Evolutionary conservation across 768 basidiomycete genomes (phyloP), one percentile per base, ranked within the genome.

Genomic region (Tephrocybe sp.): DNA sequence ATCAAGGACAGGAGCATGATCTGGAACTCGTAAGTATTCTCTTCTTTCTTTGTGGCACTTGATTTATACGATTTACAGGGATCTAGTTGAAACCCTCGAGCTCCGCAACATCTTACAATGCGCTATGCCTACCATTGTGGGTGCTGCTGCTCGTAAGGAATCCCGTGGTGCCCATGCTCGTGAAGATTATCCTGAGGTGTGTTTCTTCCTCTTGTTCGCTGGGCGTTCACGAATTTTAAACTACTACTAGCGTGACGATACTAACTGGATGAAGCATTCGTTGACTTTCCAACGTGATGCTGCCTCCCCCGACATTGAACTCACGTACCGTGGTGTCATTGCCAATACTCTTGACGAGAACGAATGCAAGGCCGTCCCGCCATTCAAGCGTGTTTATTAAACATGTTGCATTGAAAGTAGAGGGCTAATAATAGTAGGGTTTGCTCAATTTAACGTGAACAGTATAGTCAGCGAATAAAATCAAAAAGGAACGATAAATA

Each of bases 1-100:
- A 91, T 97, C 77, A 94, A 97, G 76, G 97, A 98, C 70, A 81
- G 97, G 64, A 92, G 91, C 71, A 91, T 98, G 95, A 97, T 98
- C 70, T 99, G 96, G 97, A 98, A 98, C 75, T 92, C 92, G 94
- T 96, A 62, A 55, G 92, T 22, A 16, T 5, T 19, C 43, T 41
- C 31, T 27, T 37, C n/a, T 27, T 43, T 30, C 31, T 54, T 13
- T 12, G 24, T 12, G 31, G 28, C 31, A 24, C 54, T 21, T 37
- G 52, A 24, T 36, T 44, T 28, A 50, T 26, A 39, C n/a, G 34
- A 19, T 54, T 52, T 7, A 3, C 58, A 95, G 92, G 58, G 97
- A 99, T 67, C 86, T 99, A 51, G 80, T 98, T 54, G 97, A 99
- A 74, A 98, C 95, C 9, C 80, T 98, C 47, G 97, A 99, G 68